These are phyloP conservation scores for Globisporangium recalcitrans DNA, from an alignment of 352 stramenopile species.

Conservation along the genomic window DNA sequence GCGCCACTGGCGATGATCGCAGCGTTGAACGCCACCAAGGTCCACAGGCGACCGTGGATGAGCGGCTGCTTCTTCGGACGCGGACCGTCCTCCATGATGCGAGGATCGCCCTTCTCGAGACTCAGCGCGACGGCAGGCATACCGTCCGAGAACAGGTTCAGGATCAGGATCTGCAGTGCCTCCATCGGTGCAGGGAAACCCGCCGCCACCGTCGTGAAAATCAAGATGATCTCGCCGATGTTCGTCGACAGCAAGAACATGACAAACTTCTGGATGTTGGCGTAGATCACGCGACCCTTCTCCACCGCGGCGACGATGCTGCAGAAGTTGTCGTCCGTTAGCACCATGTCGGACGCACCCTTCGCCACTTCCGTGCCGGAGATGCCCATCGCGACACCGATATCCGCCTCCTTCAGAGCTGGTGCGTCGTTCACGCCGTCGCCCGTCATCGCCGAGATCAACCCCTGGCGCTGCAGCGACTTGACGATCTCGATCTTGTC, in stretches of 20 bases:
- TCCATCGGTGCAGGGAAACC: slow-evolving; percentile 84
- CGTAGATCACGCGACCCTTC: slow-evolving; percentile 95
- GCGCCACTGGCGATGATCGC: slow-evolving; percentile 47
- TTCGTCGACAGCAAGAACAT: slow-evolving; percentile 98
- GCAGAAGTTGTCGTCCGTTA: slow-evolving; percentile 97
- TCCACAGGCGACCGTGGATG: slow-evolving; percentile 58
- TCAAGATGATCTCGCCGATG: slow-evolving; percentile 91
- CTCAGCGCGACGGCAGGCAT: slow-evolving; percentile 69
- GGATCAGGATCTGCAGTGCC: slow-evolving; percentile 96
- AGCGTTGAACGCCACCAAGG: slow-evolving; percentile 50
- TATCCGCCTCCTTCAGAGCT: slow-evolving; percentile 94
- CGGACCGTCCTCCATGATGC: slow-evolving; percentile 56
- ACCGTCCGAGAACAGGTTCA: slow-evolving; percentile 97
- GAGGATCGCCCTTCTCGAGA: slow-evolving; percentile 57
- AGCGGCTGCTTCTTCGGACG: slow-evolving; percentile 50
- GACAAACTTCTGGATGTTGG: slow-evolving; percentile 98
- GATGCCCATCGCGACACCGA: slow-evolving; percentile 95
- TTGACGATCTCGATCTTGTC: slow-evolving; percentile 96
- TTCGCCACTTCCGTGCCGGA: slow-evolving; percentile 97
- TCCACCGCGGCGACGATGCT: slow-evolving; percentile 96
- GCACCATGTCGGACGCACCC: slow-evolving; percentile 96
- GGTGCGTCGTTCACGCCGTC: slow-evolving; percentile 99
- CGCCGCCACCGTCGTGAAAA: slow-evolving; percentile 58
- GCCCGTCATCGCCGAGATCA: slow-evolving; percentile 96
- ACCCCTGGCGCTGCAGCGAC: slow-evolving; percentile 84